A percentile compares a stretch with the other conserved stretches of the same genome.
Evolutionary conservation across 768 basidiomycete genomes (phyloP).

Genomic region (Mycena kentingensis): DNA sequence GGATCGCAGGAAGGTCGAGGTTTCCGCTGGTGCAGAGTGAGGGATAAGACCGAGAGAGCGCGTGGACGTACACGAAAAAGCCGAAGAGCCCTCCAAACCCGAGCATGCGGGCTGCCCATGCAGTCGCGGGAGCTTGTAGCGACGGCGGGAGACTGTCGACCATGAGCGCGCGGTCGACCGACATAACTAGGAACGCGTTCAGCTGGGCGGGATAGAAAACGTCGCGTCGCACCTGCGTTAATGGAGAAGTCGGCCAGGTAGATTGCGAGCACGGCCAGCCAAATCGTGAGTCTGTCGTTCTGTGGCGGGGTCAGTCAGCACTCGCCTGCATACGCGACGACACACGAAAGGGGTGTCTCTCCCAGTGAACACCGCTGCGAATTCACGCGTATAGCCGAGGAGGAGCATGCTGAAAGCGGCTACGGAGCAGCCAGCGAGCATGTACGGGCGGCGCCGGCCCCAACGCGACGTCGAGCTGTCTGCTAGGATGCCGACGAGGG

Average conservation of each 20-base stretch:
- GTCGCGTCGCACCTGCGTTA: conserved; percentile 35
- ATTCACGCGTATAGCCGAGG: conserved; percentile 76
- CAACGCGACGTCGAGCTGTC: conserved; percentile 83
- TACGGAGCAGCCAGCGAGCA: conserved; percentile 68
- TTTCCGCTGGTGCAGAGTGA: conserved; percentile 58
- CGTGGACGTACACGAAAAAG: conserved; percentile 73
- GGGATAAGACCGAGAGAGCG: not conserved
- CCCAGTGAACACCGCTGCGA: conserved; percentile 55
- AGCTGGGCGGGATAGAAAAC: not conserved
- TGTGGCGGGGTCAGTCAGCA: too few relatives aligned
- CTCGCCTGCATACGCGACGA: not conserved
- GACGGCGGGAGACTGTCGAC: conserved; percentile 80
- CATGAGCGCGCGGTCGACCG: conserved; percentile 86
- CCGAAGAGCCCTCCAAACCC: conserved; percentile 84
- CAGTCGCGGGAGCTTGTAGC: conserved; percentile 83
- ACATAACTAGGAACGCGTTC: conserved; percentile 36
- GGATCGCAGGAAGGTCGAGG: conserved; percentile 66
- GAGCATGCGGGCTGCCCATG: conserved; percentile 94
- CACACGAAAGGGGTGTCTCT: conserved; percentile 22
- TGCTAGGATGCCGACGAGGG: conserved; percentile 82
- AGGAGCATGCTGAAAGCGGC: conserved; percentile 75
- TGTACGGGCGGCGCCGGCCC: conserved; percentile 86
- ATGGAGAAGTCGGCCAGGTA: conserved; percentile 69
- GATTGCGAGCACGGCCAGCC: conserved; percentile 72
- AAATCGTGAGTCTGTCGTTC: conserved; percentile 72